These are phyloP conservation scores for Annulohypoxylon stygium DNA, from an alignment of 495 filamentous ascomycete genomes.

Conservation along the genomic window DNA sequence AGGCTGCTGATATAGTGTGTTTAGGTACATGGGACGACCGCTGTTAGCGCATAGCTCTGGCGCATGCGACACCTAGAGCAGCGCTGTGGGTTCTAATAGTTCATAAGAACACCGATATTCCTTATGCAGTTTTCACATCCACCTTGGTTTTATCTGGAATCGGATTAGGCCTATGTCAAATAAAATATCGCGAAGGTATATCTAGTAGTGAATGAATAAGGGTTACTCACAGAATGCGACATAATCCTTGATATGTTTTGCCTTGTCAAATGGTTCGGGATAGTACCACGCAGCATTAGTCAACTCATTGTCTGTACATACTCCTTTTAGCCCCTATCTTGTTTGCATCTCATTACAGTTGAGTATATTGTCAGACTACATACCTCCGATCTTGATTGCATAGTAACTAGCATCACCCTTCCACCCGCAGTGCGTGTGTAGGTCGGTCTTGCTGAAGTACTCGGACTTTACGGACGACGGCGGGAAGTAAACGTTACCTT, in stretches of 20 bases:
- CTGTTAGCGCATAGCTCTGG: no score
- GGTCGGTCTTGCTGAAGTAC: conserved; percentile 47
- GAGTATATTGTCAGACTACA: conserved; percentile 4
- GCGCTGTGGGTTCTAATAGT: not conserved
- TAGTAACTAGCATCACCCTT: conserved; percentile 80
- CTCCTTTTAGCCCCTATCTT: conserved; percentile 9
- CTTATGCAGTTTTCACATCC: conserved; percentile 42
- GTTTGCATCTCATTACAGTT: not conserved
- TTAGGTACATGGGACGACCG: no score
- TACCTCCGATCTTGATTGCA: conserved; percentile 70
- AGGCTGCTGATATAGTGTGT: no score
- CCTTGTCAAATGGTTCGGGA: conserved; percentile 68
- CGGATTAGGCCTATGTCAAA: conserved; percentile 23
- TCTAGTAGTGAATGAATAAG: not conserved
- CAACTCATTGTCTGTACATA: conserved; percentile 59
- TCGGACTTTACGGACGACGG: conserved; percentile 63
- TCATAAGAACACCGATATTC: not conserved
- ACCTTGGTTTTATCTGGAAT: conserved; percentile 61
- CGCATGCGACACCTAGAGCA: no score
- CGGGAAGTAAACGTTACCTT: conserved; percentile 79
- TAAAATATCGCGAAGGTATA: not conserved
- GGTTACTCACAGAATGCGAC: conserved; percentile 74
- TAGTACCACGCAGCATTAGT: conserved; percentile 80
- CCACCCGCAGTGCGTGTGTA: conserved; percentile 72
- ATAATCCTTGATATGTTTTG: conserved; percentile 69